Conservation (phyloP, 345 rosid species). For the Microcos paniculata region DNA sequence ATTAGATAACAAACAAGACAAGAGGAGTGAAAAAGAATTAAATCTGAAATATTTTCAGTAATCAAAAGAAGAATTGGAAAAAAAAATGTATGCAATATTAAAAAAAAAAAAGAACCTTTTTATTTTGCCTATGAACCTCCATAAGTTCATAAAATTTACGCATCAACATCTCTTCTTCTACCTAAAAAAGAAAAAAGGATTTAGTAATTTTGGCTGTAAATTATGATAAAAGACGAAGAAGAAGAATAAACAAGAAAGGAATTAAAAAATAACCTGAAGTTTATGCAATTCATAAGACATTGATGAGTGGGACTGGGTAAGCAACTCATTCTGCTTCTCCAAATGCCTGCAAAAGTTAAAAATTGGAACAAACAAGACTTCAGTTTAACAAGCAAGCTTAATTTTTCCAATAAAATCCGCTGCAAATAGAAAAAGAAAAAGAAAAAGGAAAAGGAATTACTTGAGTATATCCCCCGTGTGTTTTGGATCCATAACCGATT, state of each 20-base stretch:
- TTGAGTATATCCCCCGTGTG: conserved; percentile 31
- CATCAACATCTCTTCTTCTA: conserved; percentile 84
- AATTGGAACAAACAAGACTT: background rate
- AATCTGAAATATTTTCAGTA: too few species aligned
- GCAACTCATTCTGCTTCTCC: conserved; percentile 60
- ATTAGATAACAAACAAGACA: background rate
- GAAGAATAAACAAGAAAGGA: background rate
- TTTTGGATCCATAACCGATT: conserved; percentile 35
- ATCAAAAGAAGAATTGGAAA: too few species aligned
- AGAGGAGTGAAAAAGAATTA: background rate
- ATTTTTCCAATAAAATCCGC: background rate
- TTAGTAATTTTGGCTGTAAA: background rate
- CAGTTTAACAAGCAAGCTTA: background rate
- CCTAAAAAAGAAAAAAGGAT: conserved; percentile 34
- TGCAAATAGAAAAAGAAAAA: background rate
- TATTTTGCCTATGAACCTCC: conserved; percentile 39
- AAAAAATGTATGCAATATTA: background rate
- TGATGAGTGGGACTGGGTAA: conserved; percentile 37
- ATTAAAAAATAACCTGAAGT: conserved; percentile 41
- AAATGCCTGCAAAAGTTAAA: conserved; percentile 39
- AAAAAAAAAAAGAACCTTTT: conserved; percentile 40
- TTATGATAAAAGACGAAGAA: background rate
- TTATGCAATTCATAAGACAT: conserved; percentile 51
- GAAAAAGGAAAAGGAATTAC: conserved; percentile 10
- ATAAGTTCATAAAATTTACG: conserved; percentile 60